phyloP scores from a whole-genome alignment of 2,329 filamentous ascomycete genomes.

The Trichoderma guizhouense region DNA sequence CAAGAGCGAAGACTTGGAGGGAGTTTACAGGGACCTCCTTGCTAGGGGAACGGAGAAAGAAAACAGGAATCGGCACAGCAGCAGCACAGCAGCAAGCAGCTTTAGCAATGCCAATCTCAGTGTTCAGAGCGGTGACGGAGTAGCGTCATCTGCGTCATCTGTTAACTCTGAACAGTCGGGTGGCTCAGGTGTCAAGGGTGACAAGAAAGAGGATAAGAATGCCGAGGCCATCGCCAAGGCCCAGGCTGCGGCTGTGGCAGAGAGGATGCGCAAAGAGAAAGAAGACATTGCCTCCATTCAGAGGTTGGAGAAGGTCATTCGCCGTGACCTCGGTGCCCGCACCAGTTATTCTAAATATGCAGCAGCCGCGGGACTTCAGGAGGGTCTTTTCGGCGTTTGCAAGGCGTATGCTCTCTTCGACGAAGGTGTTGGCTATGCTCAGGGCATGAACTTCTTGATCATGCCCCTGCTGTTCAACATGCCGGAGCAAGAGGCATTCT shows the following conservation, averaged over 20 bases:
- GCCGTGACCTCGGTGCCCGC: constrained; percentile 82
- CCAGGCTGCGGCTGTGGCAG: constrained; percentile 60
- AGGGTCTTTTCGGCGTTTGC: constrained; percentile 90
- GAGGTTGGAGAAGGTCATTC: constrained; percentile 89
- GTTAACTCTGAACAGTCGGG: constrained; percentile 74
- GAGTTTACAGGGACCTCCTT: constrained; percentile 78
- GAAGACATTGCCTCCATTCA: constrained; percentile 70
- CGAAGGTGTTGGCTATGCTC: constrained; percentile 90
- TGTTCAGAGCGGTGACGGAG: constrained; percentile 60
- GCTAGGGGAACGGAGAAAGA: constrained; percentile 79
- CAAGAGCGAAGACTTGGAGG: constrained; percentile 86
- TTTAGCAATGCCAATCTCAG: constrained; percentile 53
- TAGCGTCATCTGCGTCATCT: constrained; percentile 78
- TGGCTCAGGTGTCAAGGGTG: constrained; percentile 52
- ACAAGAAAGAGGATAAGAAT: constrained; percentile 36
- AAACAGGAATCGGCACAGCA: constrained; percentile 55
- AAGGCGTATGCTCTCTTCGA: constrained; percentile 97
- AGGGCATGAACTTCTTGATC: constrained; percentile 97
- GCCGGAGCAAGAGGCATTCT: constrained; percentile 96
- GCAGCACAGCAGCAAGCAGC: constrained; percentile 49
- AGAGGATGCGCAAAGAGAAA: constrained; percentile 74
- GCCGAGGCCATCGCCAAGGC: constrained; percentile 62
- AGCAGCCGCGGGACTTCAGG: constrained; percentile 84
- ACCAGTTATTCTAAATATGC: constrained; percentile 98
- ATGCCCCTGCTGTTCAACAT: constrained; percentile 98